Base-by-base conservation (phyloP, 352 stramenopile genomes). In the Globisporangium recalcitrans region DNA sequence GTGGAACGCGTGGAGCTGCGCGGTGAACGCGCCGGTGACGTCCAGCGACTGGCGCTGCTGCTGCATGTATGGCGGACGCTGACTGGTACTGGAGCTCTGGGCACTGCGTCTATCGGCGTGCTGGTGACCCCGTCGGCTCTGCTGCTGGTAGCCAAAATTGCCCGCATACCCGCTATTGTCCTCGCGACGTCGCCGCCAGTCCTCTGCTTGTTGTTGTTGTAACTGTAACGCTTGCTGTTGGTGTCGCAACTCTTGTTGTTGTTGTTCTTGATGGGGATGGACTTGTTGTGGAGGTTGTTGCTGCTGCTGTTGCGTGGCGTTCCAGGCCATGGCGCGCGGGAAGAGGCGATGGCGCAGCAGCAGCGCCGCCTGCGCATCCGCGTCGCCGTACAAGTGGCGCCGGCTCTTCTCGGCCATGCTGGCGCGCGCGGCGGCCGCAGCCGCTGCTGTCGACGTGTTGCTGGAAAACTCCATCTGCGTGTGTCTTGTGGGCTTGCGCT, bases 311-410 rank as follows among this genome's bases (percentile, higher is more conserved):
- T 80, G 74, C n/a, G 67, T 69, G 14, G 78, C 67, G 52, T 74
- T 75, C 75, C 75, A 87, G 46, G 75, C 78, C 78, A 87, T 87
- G 42, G 75, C 78, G 21, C 78, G 74, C 14, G 78, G 78, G 66
- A 87, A 87, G 46, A 87, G 62, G 9, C 78, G 78, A 60, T 87
- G 78, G 55, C 74, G 75, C 65, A 87, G 70, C 58, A 78, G 64
- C 48, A 77, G 61, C 21, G 42, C 61, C 3, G 52, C 60, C 32
- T 53, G 38, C 31, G 60, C 58, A 21, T 63, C 64, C 9, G 59
- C 59, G 47, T 63, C 61, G 14, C 56, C 56, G 27, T 62, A 62
- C 40, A 62, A 44, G 27, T 62, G 56, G 26, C 56, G 56, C 10
- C 56, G 40, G 16, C 36, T 61, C 36, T 61, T 48, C 55, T 61